A percentile compares a stretch with the other conserved stretches of the same genome.
Conservation (phyloP, 495 filamentous ascomycete species). For the Usnea hakonensis region DNA sequence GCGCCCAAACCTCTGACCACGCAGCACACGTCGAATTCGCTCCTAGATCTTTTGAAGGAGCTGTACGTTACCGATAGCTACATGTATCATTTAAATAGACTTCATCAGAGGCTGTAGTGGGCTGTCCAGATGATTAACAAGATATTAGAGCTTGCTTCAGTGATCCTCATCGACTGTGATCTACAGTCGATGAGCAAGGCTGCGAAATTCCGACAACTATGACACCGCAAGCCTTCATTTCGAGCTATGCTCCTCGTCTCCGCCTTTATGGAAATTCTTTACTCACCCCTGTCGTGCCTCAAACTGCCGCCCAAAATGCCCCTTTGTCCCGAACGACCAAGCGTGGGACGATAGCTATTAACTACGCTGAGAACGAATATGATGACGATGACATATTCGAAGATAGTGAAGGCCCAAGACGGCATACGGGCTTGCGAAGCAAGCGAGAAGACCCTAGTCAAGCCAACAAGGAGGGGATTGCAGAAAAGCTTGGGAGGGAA, state of each 20-base stretch:
- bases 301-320: conserved; percentile 48
- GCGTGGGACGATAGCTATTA: conserved; percentile 89
- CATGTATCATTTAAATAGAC: background rate
- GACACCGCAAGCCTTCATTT: conserved; percentile 75
- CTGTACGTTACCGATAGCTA: background rate
- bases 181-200: conserved; percentile 11
- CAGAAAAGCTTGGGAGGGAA: conserved; percentile 79
- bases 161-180: conserved; percentile 8
- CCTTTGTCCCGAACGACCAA: conserved; percentile 83
- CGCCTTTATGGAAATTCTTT: conserved; percentile 89
- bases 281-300: conserved; percentile 76
- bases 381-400: conserved; percentile 87
- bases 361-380: conserved; percentile 93
- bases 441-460: conserved; percentile 65
- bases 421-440: conserved; percentile 78
- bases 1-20: conserved; percentile 1
- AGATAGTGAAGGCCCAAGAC: conserved; percentile 68
- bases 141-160: conserved; percentile 1
- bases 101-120: background rate
- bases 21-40: background rate
- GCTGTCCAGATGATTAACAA: background rate
- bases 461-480: conserved; percentile 46
- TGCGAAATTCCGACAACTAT: conserved; percentile 26
- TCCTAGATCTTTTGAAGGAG: background rate
- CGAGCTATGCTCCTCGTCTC: conserved; percentile 84